Percentiles rank a stretch among this genome's conserved stretches.
Evolutionary conservation across 371 early-diverging fungal species (phyloP).

Genomic region (Mucor piriformis): DNA sequence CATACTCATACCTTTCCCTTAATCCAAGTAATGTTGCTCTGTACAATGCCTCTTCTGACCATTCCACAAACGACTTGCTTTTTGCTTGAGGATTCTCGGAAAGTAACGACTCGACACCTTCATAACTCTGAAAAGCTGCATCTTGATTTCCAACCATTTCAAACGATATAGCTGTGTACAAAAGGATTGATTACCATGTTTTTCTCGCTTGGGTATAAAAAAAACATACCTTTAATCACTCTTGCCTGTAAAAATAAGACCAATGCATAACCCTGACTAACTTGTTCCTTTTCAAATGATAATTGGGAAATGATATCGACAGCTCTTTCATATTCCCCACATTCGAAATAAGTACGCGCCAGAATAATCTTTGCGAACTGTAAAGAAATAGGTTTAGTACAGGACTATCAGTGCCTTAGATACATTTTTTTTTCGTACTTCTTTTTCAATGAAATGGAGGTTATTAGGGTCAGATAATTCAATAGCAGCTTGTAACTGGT

Average conservation of each 20-base stretch:
- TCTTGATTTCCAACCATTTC: slow-evolving; percentile 54
- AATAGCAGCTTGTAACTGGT: slow-evolving; percentile 26
- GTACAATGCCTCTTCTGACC: slow-evolving; percentile 76
- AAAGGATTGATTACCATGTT: too few species aligned
- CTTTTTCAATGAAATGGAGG: slow-evolving; percentile 23
- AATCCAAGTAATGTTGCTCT: slow-evolving; percentile 61
- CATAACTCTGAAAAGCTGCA: slow-evolving; percentile 56
- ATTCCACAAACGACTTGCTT: slow-evolving; percentile 57
- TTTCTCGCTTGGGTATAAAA: too few species aligned
- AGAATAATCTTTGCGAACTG: slow-evolving; percentile 50
- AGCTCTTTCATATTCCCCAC: slow-evolving; percentile 38
- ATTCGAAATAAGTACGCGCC: slow-evolving; percentile 42
- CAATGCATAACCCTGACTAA: slow-evolving; percentile 54
- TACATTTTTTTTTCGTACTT: slow-evolving; percentile 21
- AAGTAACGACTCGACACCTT: slow-evolving; percentile 45
- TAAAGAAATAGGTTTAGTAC: too few species aligned
- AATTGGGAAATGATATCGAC: slow-evolving; percentile 34
- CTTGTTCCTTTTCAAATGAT: slow-evolving; percentile 34
- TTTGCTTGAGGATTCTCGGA: slow-evolving; percentile 36
- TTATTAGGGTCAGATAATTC: slow-evolving; percentile 17
- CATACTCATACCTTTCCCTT: slow-evolving; percentile 33
- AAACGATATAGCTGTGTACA: slow-evolving; percentile 44
- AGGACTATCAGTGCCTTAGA: too few species aligned
- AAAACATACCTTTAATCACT: slow-evolving; percentile 62
- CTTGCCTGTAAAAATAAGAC: slow-evolving; percentile 54